Conservation (phyloP, 2,329 filamentous ascomycete species). For the Xylariaceae sp. region DNA sequence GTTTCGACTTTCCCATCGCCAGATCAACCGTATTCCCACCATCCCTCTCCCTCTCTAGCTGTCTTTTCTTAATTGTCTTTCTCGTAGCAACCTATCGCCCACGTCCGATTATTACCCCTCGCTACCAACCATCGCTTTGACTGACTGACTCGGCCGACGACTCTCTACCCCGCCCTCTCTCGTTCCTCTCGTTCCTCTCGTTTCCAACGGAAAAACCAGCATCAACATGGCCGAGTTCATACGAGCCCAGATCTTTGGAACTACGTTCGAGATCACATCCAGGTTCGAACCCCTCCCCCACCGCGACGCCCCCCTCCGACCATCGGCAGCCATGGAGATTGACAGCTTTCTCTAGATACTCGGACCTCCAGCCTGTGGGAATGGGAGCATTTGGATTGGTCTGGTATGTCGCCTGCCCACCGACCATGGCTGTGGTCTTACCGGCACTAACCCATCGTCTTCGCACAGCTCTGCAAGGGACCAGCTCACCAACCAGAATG, state of each 20-base stretch:
- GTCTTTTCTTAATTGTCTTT: neutral
- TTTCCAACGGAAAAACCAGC: slow-evolving; percentile 3
- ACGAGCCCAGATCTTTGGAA: slow-evolving; percentile 98
- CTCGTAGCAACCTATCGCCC: neutral
- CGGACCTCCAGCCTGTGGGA: slow-evolving; percentile 94
- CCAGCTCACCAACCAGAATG: slow-evolving; percentile 93
- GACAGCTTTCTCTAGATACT: slow-evolving; percentile 66
- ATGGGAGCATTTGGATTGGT: slow-evolving; percentile 99
- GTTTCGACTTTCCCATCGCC: too few species aligned
- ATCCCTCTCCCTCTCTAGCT: slow-evolving; percentile 3
- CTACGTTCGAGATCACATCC: slow-evolving; percentile 99
- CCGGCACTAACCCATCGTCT: slow-evolving; percentile 1
- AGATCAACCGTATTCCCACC: too few species aligned
- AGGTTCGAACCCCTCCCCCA: slow-evolving; percentile 54
- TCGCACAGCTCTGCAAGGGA: slow-evolving; percentile 81
- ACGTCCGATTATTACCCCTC: neutral
- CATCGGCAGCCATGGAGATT: slow-evolving; percentile 11
- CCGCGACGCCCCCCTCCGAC: neutral
- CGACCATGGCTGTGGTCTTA: neutral
- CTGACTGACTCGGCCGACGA: neutral
- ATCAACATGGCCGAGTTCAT: slow-evolving; percentile 96
- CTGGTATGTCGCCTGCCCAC: slow-evolving; percentile 60
- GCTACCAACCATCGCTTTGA: neutral
- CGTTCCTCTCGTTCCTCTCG: slow-evolving; percentile 4
- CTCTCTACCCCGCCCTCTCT: neutral